Conservation (phyloP, 1,139 yeast species). For the Magnusiomyces suaveolens region DNA sequence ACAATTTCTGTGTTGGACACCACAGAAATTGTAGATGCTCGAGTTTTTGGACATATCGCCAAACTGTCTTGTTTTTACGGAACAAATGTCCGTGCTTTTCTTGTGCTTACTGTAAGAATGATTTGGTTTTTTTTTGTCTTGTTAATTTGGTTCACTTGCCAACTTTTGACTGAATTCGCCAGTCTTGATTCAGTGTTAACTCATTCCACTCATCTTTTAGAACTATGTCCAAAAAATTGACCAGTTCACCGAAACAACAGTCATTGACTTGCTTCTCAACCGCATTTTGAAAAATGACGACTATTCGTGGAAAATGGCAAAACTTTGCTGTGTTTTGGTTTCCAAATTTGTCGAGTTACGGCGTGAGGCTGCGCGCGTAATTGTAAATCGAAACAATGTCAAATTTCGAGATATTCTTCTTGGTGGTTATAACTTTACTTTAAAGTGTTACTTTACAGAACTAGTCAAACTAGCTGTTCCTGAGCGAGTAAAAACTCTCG, state of each 20-base stretch:
- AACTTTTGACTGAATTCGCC: no score
- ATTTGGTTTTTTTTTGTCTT: not conserved
- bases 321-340: slow-evolving; percentile 11
- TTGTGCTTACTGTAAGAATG: slow-evolving; percentile 11
- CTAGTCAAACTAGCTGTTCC: slow-evolving; percentile 9
- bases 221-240: slow-evolving; percentile 10
- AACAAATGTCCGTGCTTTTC: slow-evolving; percentile 11
- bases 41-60: not conserved
- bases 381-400: slow-evolving; percentile 2
- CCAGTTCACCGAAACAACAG: slow-evolving; percentile 6
- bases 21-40: not conserved
- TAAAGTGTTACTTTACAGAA: slow-evolving; percentile 13
- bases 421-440: slow-evolving; percentile 7
- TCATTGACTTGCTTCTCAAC: slow-evolving; percentile 10
- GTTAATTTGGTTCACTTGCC: not conserved
- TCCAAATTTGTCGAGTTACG: slow-evolving; percentile 7
- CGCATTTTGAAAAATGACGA: slow-evolving; percentile 9
- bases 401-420: slow-evolving; percentile 10
- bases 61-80: slow-evolving; percentile 14
- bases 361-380: slow-evolving; percentile 10
- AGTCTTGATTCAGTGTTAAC: not conserved
- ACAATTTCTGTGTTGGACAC: not conserved
- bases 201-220: not conserved
- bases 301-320: slow-evolving; percentile 14
- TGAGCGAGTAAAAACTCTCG: slow-evolving; percentile 8